Conservation (phyloP, 306 rosid species). For the Cucumis sativus region DNA sequence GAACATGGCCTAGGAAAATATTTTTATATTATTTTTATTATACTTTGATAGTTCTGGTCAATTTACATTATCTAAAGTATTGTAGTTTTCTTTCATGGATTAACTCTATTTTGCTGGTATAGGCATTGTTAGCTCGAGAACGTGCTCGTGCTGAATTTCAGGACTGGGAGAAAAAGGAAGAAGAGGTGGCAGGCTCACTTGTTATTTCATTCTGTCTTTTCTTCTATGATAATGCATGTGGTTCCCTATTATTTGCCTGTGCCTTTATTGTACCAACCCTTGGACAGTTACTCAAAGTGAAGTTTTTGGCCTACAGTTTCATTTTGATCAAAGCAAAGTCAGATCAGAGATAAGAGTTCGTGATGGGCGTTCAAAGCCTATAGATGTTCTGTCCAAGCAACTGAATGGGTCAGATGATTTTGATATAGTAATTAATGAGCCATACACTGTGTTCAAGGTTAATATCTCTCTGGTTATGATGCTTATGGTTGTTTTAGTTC, state of each 20-base stretch:
- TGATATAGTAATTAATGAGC: constrained; percentile 84
- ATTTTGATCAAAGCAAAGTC: constrained; percentile 95
- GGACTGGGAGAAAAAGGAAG: constrained; percentile 98
- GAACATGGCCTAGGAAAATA: neutral
- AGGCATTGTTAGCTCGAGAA: constrained; percentile 94
- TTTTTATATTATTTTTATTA: neutral
- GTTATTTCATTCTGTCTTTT: neutral
- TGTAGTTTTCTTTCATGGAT: neutral
- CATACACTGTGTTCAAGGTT: constrained; percentile 94
- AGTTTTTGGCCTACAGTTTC: constrained; percentile 49
- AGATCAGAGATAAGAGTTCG: constrained; percentile 96
- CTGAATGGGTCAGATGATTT: constrained; percentile 72
- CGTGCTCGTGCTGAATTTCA: constrained; percentile 97
- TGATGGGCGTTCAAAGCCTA: constrained; percentile 94
- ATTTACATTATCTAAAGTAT: neutral
- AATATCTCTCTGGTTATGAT: neutral
- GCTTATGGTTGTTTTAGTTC: neutral
- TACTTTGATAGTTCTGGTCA: neutral
- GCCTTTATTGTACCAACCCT: neutral
- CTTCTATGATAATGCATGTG: neutral
- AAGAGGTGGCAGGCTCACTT: constrained; percentile 48
- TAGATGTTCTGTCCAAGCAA: constrained; percentile 78
- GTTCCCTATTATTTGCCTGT: neutral
- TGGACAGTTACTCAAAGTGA: neutral
- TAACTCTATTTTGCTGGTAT: constrained; percentile 16